These are phyloP conservation scores for Mycena rebaudengoi DNA, from an alignment of 768 basidiomycete species.

Conservation along the genomic window DNA sequence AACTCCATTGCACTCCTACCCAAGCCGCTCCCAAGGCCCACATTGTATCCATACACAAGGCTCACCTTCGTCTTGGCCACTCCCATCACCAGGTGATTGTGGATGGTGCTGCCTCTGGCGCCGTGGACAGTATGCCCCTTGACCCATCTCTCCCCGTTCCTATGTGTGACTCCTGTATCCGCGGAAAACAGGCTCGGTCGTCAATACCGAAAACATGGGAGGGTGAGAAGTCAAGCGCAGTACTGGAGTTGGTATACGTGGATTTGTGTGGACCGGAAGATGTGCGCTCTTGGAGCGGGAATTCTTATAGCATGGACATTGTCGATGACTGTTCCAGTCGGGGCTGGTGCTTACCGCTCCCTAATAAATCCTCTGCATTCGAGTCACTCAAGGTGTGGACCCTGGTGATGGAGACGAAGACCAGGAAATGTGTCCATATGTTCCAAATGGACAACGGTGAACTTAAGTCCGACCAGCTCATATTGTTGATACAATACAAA, in stretches of 20 bases:
- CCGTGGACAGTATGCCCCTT: background rate
- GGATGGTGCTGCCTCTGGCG: background rate
- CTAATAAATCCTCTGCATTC: background rate
- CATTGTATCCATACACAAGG: background rate
- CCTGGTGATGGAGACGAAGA: constrained; percentile 29
- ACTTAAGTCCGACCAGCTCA: constrained; percentile 20
- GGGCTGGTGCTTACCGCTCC: background rate
- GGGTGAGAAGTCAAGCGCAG: constrained; percentile 34
- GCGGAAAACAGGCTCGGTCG: constrained; percentile 46
- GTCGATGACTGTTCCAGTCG: background rate
- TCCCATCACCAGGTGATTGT: background rate
- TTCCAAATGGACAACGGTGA: constrained; percentile 35
- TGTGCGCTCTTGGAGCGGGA: constrained; percentile 33
- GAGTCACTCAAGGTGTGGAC: constrained; percentile 38
- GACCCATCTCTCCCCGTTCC: background rate
- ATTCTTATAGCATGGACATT: constrained; percentile 42
- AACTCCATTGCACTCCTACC: background rate
- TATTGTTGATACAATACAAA: no score
- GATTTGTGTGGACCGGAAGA: constrained; percentile 37
- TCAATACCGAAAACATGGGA: constrained; percentile 39
- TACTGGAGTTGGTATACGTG: constrained; percentile 40
- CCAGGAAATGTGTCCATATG: constrained; percentile 19
- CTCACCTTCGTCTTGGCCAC: background rate
- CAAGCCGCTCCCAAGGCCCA: background rate
- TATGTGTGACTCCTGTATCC: constrained; percentile 35